phyloP scores from a whole-genome alignment of 352 stramenopile genomes.

The Phytopythium boreale region DNA sequence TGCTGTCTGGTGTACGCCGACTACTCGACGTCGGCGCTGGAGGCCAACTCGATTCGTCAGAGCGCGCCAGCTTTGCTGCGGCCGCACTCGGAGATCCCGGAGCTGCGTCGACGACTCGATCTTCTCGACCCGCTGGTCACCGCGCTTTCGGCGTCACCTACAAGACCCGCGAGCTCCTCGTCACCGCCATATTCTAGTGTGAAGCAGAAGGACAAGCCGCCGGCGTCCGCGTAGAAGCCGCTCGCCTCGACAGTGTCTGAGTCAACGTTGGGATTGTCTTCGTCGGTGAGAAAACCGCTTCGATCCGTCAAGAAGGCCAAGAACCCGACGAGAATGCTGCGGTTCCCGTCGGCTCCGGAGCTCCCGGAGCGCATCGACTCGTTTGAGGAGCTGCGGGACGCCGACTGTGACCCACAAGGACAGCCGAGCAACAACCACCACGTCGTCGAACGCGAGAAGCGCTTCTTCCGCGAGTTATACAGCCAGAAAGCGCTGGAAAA shows the following conservation, averaged over 20 bases:
- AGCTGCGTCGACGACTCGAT: constrained; percentile 37
- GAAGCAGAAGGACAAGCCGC: constrained; percentile 31
- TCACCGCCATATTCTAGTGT: constrained; percentile 4
- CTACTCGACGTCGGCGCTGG: constrained; percentile 68
- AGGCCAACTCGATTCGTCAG: constrained; percentile 65
- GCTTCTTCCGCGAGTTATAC: constrained; percentile 70
- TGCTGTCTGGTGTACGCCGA: constrained; percentile 95
- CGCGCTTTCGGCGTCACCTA: neutral
- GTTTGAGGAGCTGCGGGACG: constrained; percentile 38
- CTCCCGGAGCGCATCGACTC: constrained; percentile 60
- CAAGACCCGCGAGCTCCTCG: neutral
- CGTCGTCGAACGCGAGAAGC: constrained; percentile 46
- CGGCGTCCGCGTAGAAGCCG: constrained; percentile 57
- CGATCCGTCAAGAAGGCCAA: constrained; percentile 9
- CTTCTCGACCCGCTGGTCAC: constrained; percentile 31
- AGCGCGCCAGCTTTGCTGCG: constrained; percentile 65
- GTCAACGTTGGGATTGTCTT: neutral
- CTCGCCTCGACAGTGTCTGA: constrained; percentile 13
- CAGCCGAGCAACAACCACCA: constrained; percentile 1
- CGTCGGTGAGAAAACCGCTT: neutral
- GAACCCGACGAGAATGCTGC: constrained; percentile 31
- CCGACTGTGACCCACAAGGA: constrained; percentile 6
- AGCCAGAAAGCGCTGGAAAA: constrained; percentile 46
- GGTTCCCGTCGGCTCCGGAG: constrained; percentile 32
- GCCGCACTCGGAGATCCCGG: constrained; percentile 47